A percentile compares a stretch with the other conserved stretches of the same genome.
Evolutionary conservation across 441 rosid species (phyloP).

Genomic region (Pelargonium australe): DNA sequence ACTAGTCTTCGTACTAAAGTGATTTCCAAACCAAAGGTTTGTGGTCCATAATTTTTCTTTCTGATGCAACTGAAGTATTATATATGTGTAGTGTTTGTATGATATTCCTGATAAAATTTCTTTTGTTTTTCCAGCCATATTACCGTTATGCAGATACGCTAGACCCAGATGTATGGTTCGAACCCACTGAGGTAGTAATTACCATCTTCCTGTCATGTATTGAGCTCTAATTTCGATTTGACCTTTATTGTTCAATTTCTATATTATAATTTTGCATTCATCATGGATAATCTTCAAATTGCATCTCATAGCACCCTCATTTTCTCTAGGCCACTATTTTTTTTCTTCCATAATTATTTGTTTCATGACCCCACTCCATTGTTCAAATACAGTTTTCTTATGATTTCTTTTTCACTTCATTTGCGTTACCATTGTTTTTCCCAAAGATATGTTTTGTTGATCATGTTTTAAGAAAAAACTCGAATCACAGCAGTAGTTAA

Average conservation of each 20-base stretch:
- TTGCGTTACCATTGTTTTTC: too few species aligned
- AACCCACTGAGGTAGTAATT: slow-evolving; percentile 67
- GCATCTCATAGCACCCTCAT: background rate
- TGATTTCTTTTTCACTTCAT: background rate
- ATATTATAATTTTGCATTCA: background rate
- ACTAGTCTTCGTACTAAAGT: slow-evolving; percentile 72
- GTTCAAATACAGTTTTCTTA: background rate
- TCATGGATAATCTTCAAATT: background rate
- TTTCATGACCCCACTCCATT: background rate
- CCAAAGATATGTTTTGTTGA: too few species aligned
- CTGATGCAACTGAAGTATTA: slow-evolving; percentile 13
- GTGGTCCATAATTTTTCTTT: slow-evolving; percentile 16
- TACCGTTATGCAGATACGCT: slow-evolving; percentile 57
- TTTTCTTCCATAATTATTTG: background rate
- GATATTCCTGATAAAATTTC: background rate
- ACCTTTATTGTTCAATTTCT: background rate
- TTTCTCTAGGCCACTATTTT: background rate
- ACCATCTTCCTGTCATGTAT: slow-evolving; percentile 5
- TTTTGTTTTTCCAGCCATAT: slow-evolving; percentile 45
- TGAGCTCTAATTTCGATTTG: background rate
- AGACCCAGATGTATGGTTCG: slow-evolving; percentile 92
- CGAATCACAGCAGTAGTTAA: background rate
- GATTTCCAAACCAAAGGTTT: slow-evolving; percentile 70
- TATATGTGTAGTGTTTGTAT: background rate
- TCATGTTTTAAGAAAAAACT: too few species aligned